These are phyloP conservation scores for Suhomyces chickasaworum DNA, from an alignment of 1,139 yeast species.

Conservation along the genomic window DNA sequence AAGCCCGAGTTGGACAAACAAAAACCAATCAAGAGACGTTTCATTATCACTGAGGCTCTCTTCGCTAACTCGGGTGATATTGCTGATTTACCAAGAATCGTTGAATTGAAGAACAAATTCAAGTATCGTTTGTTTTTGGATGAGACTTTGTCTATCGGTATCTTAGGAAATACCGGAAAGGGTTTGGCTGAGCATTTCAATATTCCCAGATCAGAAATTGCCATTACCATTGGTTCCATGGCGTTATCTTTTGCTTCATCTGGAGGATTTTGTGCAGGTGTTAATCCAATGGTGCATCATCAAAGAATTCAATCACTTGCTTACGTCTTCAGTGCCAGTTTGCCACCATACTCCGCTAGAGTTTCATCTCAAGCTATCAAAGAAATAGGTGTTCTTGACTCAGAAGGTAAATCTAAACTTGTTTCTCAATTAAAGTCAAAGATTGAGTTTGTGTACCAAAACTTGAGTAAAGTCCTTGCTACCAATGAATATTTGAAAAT, in stretches of 20 bases:
- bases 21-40: constrained; percentile 80
- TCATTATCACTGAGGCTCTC: constrained; percentile 87
- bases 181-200: constrained; percentile 77
- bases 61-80: constrained; percentile 83
- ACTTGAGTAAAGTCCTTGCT: constrained; percentile 19
- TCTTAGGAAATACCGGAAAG: constrained; percentile 80
- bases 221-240: constrained; percentile 85
- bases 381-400: constrained; percentile 37
- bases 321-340: constrained; percentile 90
- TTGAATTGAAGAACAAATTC: constrained; percentile 74
- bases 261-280: constrained; percentile 96
- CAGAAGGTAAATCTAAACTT: constrained; percentile 36
- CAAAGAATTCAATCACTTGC: constrained; percentile 90
- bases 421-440: constrained; percentile 32
- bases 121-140: constrained; percentile 86
- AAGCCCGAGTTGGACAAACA: constrained; percentile 64
- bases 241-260: constrained; percentile 84
- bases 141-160: constrained; percentile 85
- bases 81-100: constrained; percentile 68
- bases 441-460: constrained; percentile 22
- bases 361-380: constrained; percentile 65
- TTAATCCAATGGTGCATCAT: constrained; percentile 79
- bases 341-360: constrained; percentile 88
- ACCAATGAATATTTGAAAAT: constrained; percentile 37
- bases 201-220: constrained; percentile 67